These are phyloP conservation scores for Phaeosphaeriaceae sp. DNA, from an alignment of 2,329 filamentous ascomycete species.

Conservation along the genomic window DNA sequence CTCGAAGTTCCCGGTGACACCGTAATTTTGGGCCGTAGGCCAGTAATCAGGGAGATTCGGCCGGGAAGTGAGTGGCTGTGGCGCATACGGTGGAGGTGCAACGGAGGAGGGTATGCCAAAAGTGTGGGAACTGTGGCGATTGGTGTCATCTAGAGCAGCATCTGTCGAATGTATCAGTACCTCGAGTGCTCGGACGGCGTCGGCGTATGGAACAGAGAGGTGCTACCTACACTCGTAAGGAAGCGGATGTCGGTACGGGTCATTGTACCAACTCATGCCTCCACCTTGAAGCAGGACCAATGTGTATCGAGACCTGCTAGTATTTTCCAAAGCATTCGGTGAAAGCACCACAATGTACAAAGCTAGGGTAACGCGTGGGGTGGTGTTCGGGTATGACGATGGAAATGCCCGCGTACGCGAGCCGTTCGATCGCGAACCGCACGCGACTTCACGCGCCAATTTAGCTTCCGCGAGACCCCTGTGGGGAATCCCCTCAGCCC, in stretches of 20 bases:
- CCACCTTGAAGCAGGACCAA: not conserved
- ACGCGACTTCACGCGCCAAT: conserved; percentile 17
- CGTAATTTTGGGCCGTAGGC: not conserved
- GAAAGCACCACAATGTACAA: not conserved
- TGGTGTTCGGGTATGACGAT: not conserved
- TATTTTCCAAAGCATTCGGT: not conserved
- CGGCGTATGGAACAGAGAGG: not conserved
- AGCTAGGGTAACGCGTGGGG: not conserved
- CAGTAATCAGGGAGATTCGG: not conserved
- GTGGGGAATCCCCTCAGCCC: not conserved
- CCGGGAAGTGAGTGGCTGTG: not conserved
- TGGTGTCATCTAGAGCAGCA: not conserved
- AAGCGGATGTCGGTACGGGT: conserved; percentile 2
- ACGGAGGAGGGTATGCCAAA: not conserved
- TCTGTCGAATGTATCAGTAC: not conserved
- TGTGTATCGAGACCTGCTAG: not conserved
- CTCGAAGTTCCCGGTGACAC: not conserved
- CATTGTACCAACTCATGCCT: conserved; percentile 1
- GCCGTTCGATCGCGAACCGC: conserved; percentile 8
- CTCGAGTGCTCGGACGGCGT: not conserved
- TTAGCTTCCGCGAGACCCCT: conserved; percentile 4
- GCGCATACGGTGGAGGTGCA: not conserved
- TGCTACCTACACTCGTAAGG: conserved; percentile 1
- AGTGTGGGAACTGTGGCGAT: not conserved
- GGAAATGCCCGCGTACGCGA: conserved; percentile 7